Base-by-base conservation (phyloP, 805 yeast species). In the Wickerhamomyces rabaulensis region DNA sequence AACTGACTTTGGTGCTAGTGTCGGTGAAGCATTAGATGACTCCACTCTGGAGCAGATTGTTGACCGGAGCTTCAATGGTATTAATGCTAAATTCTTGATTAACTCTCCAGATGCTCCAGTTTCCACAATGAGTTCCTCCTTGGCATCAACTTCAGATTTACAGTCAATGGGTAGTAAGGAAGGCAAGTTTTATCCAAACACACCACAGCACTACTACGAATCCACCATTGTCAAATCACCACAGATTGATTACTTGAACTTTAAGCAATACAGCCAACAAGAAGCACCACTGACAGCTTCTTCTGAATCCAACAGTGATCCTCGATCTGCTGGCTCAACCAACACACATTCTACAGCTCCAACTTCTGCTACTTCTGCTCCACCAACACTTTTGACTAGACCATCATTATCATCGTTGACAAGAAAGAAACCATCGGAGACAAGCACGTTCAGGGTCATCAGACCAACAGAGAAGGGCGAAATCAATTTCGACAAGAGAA, bases 401-500 rank as follows among this genome's bases (percentile, higher is more conserved):
- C 44, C 46, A 22, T 40, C 49, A 43, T 44, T 48, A 17, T 29
- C 45, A 9, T 33, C 50, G 7, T 47, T 46, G n/a, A 42, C 44
- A 8, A 54, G 56, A 33, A 45, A 48, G 35, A 48, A 44, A 33
- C 47, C 57, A 12, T 48, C 46, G 16, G 51, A 52, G 26, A 58
- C 58, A 19, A 69, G 76, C 38, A 69, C 88, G 0, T 87, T 88
- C 60, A 73, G 84, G 48, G 82, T 88, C 1, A 74, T 88, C 9
- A 67, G 91, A 27, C 75, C 74, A 9, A 76, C 79, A 21, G 79
- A 76, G n/a, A 78, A 76, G 13, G 70, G 76, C 29, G 95, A 86
- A 56, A 87, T 87, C 50, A 90, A 90, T 62, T 88, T 88, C 59
- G 94, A 88, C 56, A 80, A 84, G 54, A 72, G 89, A 43, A 67